Conservation (phyloP, 2,329 filamentous ascomycete genomes). For the Helminthosporium solani region DNA sequence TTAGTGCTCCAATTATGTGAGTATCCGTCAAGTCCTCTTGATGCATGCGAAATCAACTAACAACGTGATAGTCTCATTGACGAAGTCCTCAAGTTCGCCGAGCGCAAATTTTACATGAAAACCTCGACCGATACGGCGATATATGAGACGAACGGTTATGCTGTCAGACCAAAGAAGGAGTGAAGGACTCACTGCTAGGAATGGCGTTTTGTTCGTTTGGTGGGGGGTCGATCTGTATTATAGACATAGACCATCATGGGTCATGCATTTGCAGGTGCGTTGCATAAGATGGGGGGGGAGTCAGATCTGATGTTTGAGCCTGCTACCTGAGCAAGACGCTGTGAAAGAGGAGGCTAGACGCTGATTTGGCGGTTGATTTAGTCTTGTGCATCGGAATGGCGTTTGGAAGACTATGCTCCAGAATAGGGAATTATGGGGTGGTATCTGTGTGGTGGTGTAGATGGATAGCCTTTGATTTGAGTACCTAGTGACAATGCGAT, state of each 20-base stretch:
- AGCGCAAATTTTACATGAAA: constrained; percentile 50
- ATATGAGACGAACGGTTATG: constrained; percentile 22
- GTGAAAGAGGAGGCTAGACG: too few species aligned
- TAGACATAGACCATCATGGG: constrained; percentile 1
- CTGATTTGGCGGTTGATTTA: too few species aligned
- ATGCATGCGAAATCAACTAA: constrained; percentile 16
- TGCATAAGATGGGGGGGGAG: too few species aligned
- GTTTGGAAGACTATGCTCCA: too few species aligned
- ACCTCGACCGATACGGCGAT: constrained; percentile 16
- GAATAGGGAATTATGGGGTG: too few species aligned
- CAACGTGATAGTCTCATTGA: constrained; percentile 66
- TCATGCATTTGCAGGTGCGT: neutral
- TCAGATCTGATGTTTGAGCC: too few species aligned
- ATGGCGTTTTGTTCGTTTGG: neutral
- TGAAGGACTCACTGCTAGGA: constrained; percentile 7
- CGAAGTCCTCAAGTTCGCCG: constrained; percentile 76
- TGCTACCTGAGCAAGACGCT: too few species aligned
- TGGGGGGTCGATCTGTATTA: neutral
- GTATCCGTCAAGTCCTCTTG: constrained; percentile 39
- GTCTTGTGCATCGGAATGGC: too few species aligned
- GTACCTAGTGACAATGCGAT: too few species aligned
- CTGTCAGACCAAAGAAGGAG: constrained; percentile 30
- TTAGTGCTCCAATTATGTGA: constrained; percentile 92
- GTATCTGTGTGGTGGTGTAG: too few species aligned
- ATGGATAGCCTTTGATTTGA: too few species aligned